Base-by-base conservation (phyloP, 495 filamentous ascomycete genomes). In the Penicillium canescens region DNA sequence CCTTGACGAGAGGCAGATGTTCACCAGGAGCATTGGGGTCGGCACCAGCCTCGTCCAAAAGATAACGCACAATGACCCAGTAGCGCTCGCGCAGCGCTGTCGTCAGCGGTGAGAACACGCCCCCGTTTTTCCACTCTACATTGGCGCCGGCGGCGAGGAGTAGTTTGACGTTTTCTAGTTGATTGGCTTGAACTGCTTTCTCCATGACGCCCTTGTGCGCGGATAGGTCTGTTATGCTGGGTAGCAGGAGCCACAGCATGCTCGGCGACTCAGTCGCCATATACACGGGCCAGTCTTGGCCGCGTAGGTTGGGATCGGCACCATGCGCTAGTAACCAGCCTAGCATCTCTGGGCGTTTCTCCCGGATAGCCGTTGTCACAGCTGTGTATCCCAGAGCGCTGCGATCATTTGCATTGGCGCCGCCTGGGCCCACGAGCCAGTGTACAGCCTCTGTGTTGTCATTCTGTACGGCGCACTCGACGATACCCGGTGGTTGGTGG, bases 61-160 rank as follows among this genome's bases (percentile, higher is more conserved):
- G 67, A 63, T 66, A 82, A 6, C 57, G 60, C 7, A 79, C 71
- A 48, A 82, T 82, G 12, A 73, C 71, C 49, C 68, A 71, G 46
- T 72, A 69, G 26, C 74, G 65, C 53, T 83, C 80, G 9, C 80
- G 75, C 50, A 82, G 74, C 3, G 79, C 77, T 4, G 80, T 82
- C 1, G 78, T 81, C 14, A 83, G 64, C 3, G 79, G 78, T 12
- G 76, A 78, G 65, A 82, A 82, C 23, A 82, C 78, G 13, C 79
- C 78, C 16, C 78, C 79, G 56, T 82, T 82, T 65, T 77, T 78
- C 61, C 80, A 79, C 54, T 83, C 80, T 24, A 81, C 77, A 47
- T 50, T 60, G 8, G 57, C 63, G 2, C 63, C 63, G 0, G 57
- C 58, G n/a, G 56, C 50, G 2, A 67, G 18, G 21, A 67, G 46